These are phyloP conservation scores for Cyclocybe cylindracea DNA, from an alignment of 768 basidiomycete species.

Conservation along the genomic window DNA sequence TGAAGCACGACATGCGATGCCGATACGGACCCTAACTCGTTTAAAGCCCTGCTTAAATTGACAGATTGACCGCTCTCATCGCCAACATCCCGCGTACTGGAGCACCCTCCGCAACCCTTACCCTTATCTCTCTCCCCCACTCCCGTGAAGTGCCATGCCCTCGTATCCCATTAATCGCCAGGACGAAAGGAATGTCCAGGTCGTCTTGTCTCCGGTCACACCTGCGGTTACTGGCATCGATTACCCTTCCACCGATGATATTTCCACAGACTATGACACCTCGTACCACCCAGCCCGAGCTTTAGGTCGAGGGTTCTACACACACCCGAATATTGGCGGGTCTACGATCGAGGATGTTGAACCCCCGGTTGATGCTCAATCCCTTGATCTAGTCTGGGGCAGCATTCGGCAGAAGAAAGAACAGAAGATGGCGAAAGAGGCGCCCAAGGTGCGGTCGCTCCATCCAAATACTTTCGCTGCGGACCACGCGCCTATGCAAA, in stretches of 20 bases:
- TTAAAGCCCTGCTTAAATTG: slow-evolving; percentile 26
- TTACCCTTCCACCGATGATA: slow-evolving; percentile 44
- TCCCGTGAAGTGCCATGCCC: slow-evolving; percentile 21
- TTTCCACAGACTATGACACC: slow-evolving; percentile 34
- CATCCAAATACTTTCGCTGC: slow-evolving; percentile 42
- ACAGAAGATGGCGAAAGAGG: slow-evolving; percentile 64
- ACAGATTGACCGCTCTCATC: slow-evolving; percentile 19
- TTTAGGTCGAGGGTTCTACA: slow-evolving; percentile 30
- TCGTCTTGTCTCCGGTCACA: slow-evolving; percentile 38
- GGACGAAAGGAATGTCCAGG: slow-evolving; percentile 26
- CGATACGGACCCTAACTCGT: slow-evolving; percentile 24
- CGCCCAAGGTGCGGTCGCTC: slow-evolving; percentile 71
- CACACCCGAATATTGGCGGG: slow-evolving; percentile 39
- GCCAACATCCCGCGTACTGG: slow-evolving; percentile 17
- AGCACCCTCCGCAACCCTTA: slow-evolving; percentile 4
- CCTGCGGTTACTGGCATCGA: slow-evolving; percentile 50
- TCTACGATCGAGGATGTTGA: slow-evolving; percentile 45
- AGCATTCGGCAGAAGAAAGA: slow-evolving; percentile 67
- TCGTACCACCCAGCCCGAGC: slow-evolving; percentile 25
- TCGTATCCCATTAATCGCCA: slow-evolving; percentile 23
- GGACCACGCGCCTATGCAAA: slow-evolving; percentile 35
- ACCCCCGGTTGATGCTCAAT: slow-evolving; percentile 39
- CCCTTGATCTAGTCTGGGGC: slow-evolving; percentile 66
- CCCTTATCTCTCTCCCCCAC: slow-evolving; percentile 3
- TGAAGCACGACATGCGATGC: slow-evolving; percentile 34